phyloP scores from a whole-genome alignment of 441 rosid genomes.

The Erodium moschatum region DNA sequence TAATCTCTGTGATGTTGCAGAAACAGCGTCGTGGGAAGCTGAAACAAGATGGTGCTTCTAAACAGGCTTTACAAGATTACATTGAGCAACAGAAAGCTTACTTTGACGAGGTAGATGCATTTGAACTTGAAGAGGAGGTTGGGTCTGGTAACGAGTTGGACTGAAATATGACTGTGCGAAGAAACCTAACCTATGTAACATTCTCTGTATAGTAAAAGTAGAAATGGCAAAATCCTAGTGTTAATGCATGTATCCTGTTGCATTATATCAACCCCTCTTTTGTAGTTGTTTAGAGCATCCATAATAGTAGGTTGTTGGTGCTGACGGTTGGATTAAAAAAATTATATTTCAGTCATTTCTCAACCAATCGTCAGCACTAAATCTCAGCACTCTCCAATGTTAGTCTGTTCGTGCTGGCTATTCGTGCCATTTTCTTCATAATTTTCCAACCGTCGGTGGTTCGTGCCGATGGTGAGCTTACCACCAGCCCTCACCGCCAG shows the following conservation, averaged over 20 bases:
- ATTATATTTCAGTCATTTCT: too few species aligned
- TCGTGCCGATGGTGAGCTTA: too few species aligned
- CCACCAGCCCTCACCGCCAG: too few species aligned
- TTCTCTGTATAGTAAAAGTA: not conserved
- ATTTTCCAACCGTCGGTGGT: too few species aligned
- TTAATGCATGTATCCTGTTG: not conserved
- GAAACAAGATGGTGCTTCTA: not conserved
- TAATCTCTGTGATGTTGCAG: not conserved
- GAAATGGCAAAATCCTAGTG: not conserved
- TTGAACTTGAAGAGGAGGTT: slow-evolving; percentile 1
- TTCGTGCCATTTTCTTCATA: too few species aligned
- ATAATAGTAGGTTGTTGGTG: too few species aligned
- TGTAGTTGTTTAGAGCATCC: too few species aligned
- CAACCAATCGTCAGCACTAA: too few species aligned
- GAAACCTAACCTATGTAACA: not conserved
- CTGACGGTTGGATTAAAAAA: too few species aligned
- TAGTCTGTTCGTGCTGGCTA: too few species aligned
- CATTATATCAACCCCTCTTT: not conserved
- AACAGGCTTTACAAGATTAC: not conserved
- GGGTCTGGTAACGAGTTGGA: not conserved
- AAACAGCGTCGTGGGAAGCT: not conserved
- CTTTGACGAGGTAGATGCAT: not conserved
- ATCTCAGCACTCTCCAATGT: too few species aligned
- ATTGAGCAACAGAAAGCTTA: not conserved
- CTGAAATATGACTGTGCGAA: not conserved